These are phyloP conservation scores for Lepidium africanum DNA, from an alignment of 345 rosid species.

Conservation along the genomic window DNA sequence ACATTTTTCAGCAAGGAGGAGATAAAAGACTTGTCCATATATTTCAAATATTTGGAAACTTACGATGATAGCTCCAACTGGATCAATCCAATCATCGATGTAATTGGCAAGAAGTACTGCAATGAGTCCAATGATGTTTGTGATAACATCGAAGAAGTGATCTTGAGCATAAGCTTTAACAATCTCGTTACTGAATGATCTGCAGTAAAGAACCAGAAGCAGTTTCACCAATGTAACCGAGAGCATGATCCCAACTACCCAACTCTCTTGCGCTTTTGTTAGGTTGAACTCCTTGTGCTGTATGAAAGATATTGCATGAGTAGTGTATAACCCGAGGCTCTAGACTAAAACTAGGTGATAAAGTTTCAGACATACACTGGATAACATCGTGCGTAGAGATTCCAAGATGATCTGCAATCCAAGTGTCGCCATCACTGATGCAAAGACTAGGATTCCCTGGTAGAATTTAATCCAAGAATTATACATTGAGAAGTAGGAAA, in stretches of 20 bases:
- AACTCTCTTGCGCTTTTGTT: conserved; percentile 64
- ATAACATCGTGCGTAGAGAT: conserved; percentile 61
- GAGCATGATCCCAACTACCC: conserved; percentile 97
- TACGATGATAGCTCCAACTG: conserved; percentile 95
- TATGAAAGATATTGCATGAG: conserved; percentile 16
- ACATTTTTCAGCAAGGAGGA: neutral
- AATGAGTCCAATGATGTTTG: conserved; percentile 88
- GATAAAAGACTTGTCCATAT: neutral
- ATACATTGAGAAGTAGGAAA: neutral
- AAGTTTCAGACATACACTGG: conserved; percentile 42
- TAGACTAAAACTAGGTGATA: conserved; percentile 2
- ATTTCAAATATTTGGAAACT: conserved; percentile 7
- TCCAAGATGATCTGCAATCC: conserved; percentile 97
- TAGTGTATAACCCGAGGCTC: neutral
- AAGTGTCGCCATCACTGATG: conserved; percentile 98
- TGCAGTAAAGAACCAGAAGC: conserved; percentile 67
- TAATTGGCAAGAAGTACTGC: conserved; percentile 88
- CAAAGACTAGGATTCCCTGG: conserved; percentile 98
- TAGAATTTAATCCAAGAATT: conserved; percentile 18
- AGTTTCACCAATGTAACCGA: conserved; percentile 83
- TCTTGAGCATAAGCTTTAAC: conserved; percentile 97
- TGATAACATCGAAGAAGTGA: conserved; percentile 93
- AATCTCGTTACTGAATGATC: conserved; percentile 74
- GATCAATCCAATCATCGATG: conserved; percentile 83
- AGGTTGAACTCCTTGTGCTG: conserved; percentile 68